Evolutionary conservation across 2,329 filamentous ascomycete genomes (phyloP), one percentile per base, ranked within the genome.

Genomic region (Dothideomycetes sp.): DNA sequence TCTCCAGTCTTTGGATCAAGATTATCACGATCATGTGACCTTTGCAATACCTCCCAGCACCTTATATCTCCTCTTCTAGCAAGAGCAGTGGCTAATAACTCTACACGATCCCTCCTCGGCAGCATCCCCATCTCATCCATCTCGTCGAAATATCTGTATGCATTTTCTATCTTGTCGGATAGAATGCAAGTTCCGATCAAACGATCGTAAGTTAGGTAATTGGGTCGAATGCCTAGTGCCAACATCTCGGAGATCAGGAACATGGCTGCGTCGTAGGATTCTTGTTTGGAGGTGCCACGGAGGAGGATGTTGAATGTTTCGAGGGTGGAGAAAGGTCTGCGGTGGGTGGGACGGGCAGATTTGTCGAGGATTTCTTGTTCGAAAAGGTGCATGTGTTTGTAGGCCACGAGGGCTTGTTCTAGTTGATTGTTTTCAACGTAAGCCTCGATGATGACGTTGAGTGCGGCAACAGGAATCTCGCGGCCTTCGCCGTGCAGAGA

Each of bases 201-300:
- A 4, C 71, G 64, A 49, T 82, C 77, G 49, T 82, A 82, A 0
- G 78, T 82, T 13, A 70, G 49, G n/a, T 60, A 53, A 45, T 78
- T 67, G 0, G 79, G 76, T 12, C 63, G 51, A 19, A 81, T 59
- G 6, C 63, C 62, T 7, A 78, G 59, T 8, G 70, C 64, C 5
- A 70, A 63, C 70, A 83, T 78, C 51, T 83, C 78, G 12, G 69
- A 65, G 8, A 75, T 70, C 2, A 82, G 59, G 51, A 77, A 80
- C 59, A 78, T 75, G 31, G 76, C 76, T 5, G 71, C 60, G 25
- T 72, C 64, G 43, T 74, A 72, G 43, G 70, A 65, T 5, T 46
- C 50, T 1, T 29, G 23, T 33, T 41, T 41, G 9, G 37, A 25
- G 41, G 53, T 47, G 51, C 61, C 45, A 19, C 51, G 51, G 19